Conservation (phyloP, 768 basidiomycete genomes). For the Lyophyllum decastes region DNA sequence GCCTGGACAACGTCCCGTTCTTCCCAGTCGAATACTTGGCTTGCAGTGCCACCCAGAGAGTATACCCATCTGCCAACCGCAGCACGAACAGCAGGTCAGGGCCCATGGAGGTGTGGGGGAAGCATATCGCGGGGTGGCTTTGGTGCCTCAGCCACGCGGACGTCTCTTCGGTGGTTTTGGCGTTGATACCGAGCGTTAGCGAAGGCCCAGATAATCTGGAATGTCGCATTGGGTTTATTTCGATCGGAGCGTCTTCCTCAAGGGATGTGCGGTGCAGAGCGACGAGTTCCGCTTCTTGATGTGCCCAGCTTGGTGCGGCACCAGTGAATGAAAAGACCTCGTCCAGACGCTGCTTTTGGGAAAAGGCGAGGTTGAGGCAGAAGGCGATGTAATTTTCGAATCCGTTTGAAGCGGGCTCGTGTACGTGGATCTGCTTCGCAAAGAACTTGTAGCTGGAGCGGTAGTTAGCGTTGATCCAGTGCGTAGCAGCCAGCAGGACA, state of each 20-base stretch:
- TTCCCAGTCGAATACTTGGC: constrained; percentile 38
- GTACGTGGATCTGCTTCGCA: constrained; percentile 32
- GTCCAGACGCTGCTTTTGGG: constrained; percentile 26
- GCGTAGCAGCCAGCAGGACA: constrained; percentile 41
- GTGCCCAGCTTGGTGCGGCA: constrained; percentile 34
- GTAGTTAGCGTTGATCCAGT: constrained; percentile 40
- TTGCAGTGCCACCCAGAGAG: constrained; percentile 45
- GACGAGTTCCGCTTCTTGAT: constrained; percentile 37
- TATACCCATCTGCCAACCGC: constrained; percentile 31
- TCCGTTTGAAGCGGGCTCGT: constrained; percentile 38
- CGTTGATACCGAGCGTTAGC: constrained; percentile 37
- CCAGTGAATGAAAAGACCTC: constrained; percentile 40
- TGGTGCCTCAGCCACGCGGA: constrained; percentile 36
- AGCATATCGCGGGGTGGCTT: constrained; percentile 35
- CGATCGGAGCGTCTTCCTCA: constrained; percentile 16
- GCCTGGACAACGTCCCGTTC: constrained; percentile 29
- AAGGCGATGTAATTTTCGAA: constrained; percentile 48
- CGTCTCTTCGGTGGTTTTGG: constrained; percentile 34
- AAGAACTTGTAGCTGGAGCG: constrained; percentile 37
- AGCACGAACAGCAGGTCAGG: constrained; percentile 45
- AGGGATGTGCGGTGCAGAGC: constrained; percentile 28
- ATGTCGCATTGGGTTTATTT: constrained; percentile 29
- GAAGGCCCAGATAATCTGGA: constrained; percentile 33
- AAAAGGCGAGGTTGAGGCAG: constrained; percentile 41
- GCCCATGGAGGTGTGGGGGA: constrained; percentile 41